phyloP scores from a whole-genome alignment of 805 yeast genomes.

The Blastobotrys terrestris region DNA sequence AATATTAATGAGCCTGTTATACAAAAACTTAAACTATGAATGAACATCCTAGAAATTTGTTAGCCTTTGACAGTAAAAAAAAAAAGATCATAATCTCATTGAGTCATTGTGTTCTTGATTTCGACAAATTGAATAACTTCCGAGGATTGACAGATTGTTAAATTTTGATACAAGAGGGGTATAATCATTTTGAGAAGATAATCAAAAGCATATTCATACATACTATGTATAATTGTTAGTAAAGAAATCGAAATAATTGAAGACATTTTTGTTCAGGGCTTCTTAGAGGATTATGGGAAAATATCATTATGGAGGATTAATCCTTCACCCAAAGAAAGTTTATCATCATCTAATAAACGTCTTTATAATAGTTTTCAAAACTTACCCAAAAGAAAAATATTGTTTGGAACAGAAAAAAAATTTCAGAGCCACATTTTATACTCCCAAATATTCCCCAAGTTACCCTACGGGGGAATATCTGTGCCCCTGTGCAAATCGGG shows the following conservation, averaged over 20 bases:
- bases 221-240: constrained; percentile 1
- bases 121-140: constrained; percentile 11
- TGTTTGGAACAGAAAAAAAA: background rate
- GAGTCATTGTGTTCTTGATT: constrained; percentile 5
- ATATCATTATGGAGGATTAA: constrained; percentile 8
- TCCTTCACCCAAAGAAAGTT: constrained; percentile 14
- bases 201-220: constrained; percentile 1
- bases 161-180: constrained; percentile 10
- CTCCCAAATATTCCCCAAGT: background rate
- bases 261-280: constrained; percentile 19
- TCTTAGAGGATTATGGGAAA: constrained; percentile 24
- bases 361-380: background rate
- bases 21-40: constrained; percentile 3
- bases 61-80: background rate
- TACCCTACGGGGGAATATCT: background rate
- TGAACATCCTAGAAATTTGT: no score
- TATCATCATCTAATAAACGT: constrained; percentile 14
- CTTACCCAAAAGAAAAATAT: background rate
- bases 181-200: constrained; percentile 22
- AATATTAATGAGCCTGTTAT: background rate
- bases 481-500: background rate
- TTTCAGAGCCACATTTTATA: background rate
- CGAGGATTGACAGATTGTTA: constrained; percentile 28
- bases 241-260: background rate
- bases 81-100: constrained; percentile 5